Conservation (phyloP, 2,329 filamentous ascomycete genomes). For the Mycogone perniciosa region DNA sequence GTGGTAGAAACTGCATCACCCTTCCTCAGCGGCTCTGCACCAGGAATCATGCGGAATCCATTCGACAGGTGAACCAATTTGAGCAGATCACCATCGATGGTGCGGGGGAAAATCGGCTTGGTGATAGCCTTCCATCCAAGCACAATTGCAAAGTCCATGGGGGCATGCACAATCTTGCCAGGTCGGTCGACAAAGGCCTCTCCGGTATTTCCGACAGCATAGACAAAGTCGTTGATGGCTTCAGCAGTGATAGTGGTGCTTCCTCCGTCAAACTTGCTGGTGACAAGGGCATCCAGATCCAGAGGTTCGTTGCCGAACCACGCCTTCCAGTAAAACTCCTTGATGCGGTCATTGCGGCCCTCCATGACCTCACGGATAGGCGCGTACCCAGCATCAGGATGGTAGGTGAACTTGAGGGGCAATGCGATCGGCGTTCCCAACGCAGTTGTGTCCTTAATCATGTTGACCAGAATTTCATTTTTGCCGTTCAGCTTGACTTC, state of each 20-base stretch:
- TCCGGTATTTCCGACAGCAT: slow-evolving; percentile 94
- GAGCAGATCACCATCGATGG: slow-evolving; percentile 90
- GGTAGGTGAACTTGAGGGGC: slow-evolving; percentile 84
- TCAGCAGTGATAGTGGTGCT: slow-evolving; percentile 80
- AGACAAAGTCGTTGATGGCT: slow-evolving; percentile 97
- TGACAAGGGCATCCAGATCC: slow-evolving; percentile 78
- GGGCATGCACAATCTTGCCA: slow-evolving; percentile 87
- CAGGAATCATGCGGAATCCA: slow-evolving; percentile 95
- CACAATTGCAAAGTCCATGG: slow-evolving; percentile 99
- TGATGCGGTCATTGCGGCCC: slow-evolving; percentile 92
- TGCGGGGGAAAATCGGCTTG: slow-evolving; percentile 96
- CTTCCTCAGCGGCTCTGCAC: slow-evolving; percentile 90
- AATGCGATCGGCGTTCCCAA: slow-evolving; percentile 76
- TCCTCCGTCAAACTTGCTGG: slow-evolving; percentile 84
- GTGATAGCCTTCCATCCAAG: slow-evolving; percentile 98
- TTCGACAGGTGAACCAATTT: slow-evolving; percentile 97
- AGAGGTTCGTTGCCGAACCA: slow-evolving; percentile 90
- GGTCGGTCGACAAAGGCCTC: slow-evolving; percentile 96
- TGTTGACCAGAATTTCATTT: slow-evolving; percentile 77
- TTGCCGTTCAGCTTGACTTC: slow-evolving; percentile 70
- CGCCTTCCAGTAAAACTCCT: slow-evolving; percentile 97
- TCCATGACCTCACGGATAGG: slow-evolving; percentile 97
- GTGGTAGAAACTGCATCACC: slow-evolving; percentile 89
- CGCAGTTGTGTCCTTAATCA: slow-evolving; percentile 90
- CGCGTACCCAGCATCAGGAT: slow-evolving; percentile 93